Evolutionary conservation across 345 rosid species (phyloP), one percentile per base, ranked within the genome.

Genomic region (Boechera retrofracta): DNA sequence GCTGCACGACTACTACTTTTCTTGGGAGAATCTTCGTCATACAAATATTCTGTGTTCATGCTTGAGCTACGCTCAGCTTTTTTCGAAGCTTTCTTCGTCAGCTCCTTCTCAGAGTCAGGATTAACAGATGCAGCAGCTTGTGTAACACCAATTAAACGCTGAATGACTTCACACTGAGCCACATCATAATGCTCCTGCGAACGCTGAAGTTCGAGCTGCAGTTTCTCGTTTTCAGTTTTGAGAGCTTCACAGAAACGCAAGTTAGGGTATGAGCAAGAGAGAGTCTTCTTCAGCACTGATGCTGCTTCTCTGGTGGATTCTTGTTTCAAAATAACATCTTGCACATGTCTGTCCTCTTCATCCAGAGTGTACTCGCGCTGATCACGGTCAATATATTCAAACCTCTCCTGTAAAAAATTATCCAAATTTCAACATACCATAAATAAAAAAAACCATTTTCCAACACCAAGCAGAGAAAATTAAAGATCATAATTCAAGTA

Each of bases 331-430:
- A 95, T 90, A 71, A 89, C 84, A 81, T 84, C 85, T 59, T 95
- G 99, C 83, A 95, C 89, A 82, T 84, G 89, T 74, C 88, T 88
- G 47, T 95, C 98, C 82, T 92, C 99, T 64, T 90, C 97, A 76
- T 90, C 99, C 57, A 95, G 73, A 26, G 96, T 95, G 67, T 92
- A 95, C 82, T 95, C 99, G 0, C 83, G 65, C 67, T 92, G 98
- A 90, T 95, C 97, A 80, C 77, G 88, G 85, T 91, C 99, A 72
- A 95, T 95, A 79, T 81, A 83, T 67, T 89, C 96, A 18, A 95
- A 70, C 72, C 98, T 87, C 87, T 92, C 98, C 98, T 94, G 83
- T 32, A 85, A 5, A 77, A 7, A n/a, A 48, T 24, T 0, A 54
- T 44, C 28, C 71, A 72, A 55, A n/a, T 54, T 12, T 39, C 26